Evolutionary conservation across 2,329 filamentous ascomycete genomes (phyloP), one percentile per base, ranked within the genome.

Genomic region (Trichoderma sp.): DNA sequence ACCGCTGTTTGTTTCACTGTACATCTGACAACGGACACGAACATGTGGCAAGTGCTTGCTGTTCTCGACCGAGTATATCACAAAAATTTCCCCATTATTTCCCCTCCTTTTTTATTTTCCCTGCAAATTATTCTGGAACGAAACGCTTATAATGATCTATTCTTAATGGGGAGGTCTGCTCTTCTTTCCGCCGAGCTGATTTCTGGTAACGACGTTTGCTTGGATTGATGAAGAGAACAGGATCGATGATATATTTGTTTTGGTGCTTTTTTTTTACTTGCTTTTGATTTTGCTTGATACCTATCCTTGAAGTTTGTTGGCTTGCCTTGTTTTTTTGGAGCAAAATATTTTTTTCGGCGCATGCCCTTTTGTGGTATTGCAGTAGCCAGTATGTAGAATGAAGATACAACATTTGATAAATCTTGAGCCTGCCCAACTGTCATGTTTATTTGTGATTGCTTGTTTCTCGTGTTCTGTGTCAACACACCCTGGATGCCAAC

Each of bases 1-100:
- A 34, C 71, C 68, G 74, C 63, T 56, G 18, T 77, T 70, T 68
- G 21, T 46, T 34, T 56, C 49, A 54, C 8, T 63, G 52, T 68
- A 59, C 34, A 68, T 64, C 24, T 54, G 51, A 32, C 52, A 56
- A 49, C 52, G 59, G 55, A 54, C 24, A 21, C 46, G 61, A 46
- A 58, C 37, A 18, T 28, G 37, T 39, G 59, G 64, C 51, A 49
- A 63, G 46, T 26, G 26, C 30, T 28, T 46, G 5, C 18, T 28
- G 32, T 14, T 59, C 63, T 66, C 63, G 39, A 21, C 28, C 39
- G 54, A 24, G 21, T 24, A 58, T 37, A 66, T 58, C 26, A 30
- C 60, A 64, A 51, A 55, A 64, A 26, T 65, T 65, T 39, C 46
- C 39, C 59, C 24, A 21, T 49, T 58, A 52, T 26, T 52, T 56